phyloP scores from a whole-genome alignment of 1,284 basidiomycete genomes.

The Rhizoctonia solani region DNA sequence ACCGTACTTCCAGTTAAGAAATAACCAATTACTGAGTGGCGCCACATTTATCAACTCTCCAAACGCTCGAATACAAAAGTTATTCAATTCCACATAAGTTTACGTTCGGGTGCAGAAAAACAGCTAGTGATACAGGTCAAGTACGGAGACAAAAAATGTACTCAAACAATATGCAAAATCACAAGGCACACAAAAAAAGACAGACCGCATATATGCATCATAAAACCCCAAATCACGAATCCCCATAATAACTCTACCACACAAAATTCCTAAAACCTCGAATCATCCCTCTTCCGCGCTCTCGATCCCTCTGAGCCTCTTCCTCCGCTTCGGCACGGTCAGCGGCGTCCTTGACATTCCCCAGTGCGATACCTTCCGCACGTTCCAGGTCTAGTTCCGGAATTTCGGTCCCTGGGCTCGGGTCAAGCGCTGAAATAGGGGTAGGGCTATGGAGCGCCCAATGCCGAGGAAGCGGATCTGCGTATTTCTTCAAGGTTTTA shows the following conservation, averaged over 20 bases:
- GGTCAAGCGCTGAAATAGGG: neutral
- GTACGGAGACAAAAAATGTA: too few species aligned
- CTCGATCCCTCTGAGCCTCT: neutral
- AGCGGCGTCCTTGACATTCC: constrained; percentile 27
- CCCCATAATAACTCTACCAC: neutral
- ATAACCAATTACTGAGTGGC: too few species aligned
- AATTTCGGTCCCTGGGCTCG: neutral
- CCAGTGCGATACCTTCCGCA: constrained; percentile 14
- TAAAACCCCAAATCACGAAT: neutral
- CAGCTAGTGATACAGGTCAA: too few species aligned
- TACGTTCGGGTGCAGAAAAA: too few species aligned
- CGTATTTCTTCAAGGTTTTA: constrained; percentile 63
- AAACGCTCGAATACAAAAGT: too few species aligned
- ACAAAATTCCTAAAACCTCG: neutral
- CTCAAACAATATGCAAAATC: too few species aligned
- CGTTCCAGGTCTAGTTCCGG: constrained; percentile 14
- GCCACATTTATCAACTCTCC: too few species aligned
- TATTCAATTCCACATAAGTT: too few species aligned
- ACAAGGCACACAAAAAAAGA: neutral
- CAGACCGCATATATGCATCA: neutral
- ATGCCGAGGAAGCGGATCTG: constrained; percentile 32
- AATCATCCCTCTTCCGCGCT: constrained; percentile 24
- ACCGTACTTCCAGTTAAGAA: too few species aligned
- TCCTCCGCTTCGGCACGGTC: constrained; percentile 18
- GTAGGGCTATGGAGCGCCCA: constrained; percentile 25